Conservation (phyloP, 148 eudicot species). For the Amaranthus cruentus region DNA sequence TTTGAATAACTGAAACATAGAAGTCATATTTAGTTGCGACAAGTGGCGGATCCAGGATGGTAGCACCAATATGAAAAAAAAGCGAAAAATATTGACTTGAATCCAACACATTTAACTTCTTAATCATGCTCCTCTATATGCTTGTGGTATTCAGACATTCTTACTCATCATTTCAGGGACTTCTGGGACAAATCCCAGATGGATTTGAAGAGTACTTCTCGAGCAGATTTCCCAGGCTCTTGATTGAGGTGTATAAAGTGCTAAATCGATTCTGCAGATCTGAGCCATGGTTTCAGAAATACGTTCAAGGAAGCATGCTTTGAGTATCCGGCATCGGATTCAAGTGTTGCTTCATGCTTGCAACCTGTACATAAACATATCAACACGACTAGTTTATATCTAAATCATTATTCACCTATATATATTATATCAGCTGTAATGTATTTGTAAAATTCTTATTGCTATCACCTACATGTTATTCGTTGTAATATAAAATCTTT, state of each 20-base stretch:
- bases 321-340: slow-evolving; percentile 9
- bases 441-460: background rate
- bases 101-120: background rate
- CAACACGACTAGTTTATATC: background rate
- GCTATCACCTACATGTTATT: background rate
- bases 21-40: background rate
- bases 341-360: background rate
- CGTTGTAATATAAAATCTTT: background rate
- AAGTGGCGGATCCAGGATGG: background rate
- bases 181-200: slow-evolving; percentile 36
- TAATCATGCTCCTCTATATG: background rate
- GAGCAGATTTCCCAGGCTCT: slow-evolving; percentile 31
- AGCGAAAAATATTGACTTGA: too few species aligned
- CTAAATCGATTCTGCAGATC: slow-evolving; percentile 22
- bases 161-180: slow-evolving; percentile 17
- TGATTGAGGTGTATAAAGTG: slow-evolving; percentile 39
- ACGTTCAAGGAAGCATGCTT: slow-evolving; percentile 22
- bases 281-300: slow-evolving; percentile 34
- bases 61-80: background rate
- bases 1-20: background rate
- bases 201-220: slow-evolving; percentile 38
- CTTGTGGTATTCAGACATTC: slow-evolving; percentile 1
- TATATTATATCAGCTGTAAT: background rate
- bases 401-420: too few species aligned
- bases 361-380: slow-evolving; percentile 12